Conservation (phyloP, 306 rosid genomes). For the Purshia tridentata region DNA sequence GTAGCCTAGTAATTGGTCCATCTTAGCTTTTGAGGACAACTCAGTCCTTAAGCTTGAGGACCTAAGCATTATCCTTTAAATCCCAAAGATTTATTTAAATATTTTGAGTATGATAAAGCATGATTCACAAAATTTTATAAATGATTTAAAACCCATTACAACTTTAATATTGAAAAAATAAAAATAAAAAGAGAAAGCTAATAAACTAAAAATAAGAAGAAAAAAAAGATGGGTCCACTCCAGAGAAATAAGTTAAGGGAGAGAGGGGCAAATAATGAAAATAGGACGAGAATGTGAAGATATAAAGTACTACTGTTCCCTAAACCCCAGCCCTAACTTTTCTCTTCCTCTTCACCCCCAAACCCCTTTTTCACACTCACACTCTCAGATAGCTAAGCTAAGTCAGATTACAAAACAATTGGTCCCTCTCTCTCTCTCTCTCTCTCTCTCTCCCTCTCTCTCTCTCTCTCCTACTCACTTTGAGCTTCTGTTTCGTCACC, state of each 20-base stretch:
- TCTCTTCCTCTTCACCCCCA: not conserved
- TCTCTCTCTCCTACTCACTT: slow-evolving; percentile 12
- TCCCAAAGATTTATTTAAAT: not conserved
- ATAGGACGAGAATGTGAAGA: slow-evolving; percentile 6
- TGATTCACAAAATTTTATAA: too few species aligned
- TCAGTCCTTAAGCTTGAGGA: too few species aligned
- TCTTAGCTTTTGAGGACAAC: too few species aligned
- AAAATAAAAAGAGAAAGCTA: not conserved
- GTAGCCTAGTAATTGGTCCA: too few species aligned
- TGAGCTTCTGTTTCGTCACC: not conserved
- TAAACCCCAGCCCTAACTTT: slow-evolving; percentile 43
- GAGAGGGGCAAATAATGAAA: not conserved
- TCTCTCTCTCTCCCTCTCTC: slow-evolving; percentile 4
- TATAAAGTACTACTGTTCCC: slow-evolving; percentile 30
- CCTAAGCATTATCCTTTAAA: too few species aligned
- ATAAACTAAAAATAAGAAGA: not conserved
- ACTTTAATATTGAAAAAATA: not conserved
- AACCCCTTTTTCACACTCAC: not conserved
- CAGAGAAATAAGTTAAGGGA: not conserved
- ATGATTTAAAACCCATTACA: too few species aligned
- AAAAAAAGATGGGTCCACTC: slow-evolving; percentile 1
- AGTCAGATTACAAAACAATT: not conserved
- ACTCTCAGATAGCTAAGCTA: not conserved
- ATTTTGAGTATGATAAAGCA: too few species aligned
- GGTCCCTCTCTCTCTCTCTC: not conserved